phyloP scores from a whole-genome alignment of 257 asterid species.

The Solanum ossicruentum region DNA sequence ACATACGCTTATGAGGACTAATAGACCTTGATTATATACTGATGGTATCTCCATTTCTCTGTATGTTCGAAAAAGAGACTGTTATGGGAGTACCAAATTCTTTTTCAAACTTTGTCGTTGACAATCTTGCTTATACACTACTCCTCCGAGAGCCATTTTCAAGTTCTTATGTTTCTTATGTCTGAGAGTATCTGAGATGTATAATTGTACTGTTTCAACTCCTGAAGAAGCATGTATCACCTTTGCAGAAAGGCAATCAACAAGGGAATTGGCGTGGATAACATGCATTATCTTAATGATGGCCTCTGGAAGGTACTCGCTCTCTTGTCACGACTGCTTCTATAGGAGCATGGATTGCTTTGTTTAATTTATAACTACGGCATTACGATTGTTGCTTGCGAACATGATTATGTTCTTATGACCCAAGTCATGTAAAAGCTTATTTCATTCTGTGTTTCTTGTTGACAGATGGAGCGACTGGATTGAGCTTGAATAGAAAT shows the following conservation, averaged over 20 bases:
- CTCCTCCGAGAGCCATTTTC: background rate
- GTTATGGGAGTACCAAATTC: background rate
- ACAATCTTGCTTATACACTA: background rate
- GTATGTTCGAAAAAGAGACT: background rate
- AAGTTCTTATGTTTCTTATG: background rate
- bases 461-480: conserved; percentile 51
- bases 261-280: conserved; percentile 96
- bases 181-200: background rate
- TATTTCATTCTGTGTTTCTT: background rate
- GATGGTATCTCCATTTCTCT: background rate
- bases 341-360: background rate
- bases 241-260: conserved; percentile 59
- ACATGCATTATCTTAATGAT: conserved; percentile 98
- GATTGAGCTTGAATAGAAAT: conserved; percentile 23
- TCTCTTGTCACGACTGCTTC: background rate
- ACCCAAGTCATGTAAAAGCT: background rate
- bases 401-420: background rate
- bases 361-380: background rate
- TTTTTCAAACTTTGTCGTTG: background rate
- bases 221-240: background rate
- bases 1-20: background rate
- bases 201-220: background rate
- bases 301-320: conserved; percentile 95
- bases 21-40: background rate
- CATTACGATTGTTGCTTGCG: background rate